These are phyloP conservation scores for Aureobasidium sp. DNA, from an alignment of 2,329 filamentous ascomycete genomes.

Conservation along the genomic window DNA sequence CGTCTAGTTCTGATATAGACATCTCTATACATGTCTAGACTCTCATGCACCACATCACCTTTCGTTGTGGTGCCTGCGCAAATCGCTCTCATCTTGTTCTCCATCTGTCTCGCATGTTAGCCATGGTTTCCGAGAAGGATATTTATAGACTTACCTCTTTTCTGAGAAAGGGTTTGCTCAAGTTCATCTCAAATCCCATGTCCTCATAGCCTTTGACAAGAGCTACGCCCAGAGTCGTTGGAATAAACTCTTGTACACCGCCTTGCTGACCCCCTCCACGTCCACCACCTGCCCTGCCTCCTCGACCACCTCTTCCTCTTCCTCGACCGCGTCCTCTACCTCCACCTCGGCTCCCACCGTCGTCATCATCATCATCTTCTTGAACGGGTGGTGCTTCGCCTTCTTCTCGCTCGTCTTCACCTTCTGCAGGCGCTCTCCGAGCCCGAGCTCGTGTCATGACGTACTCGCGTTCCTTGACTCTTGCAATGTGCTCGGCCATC, in stretches of 20 bases:
- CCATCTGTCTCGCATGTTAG: conserved; percentile 53
- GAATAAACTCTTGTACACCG: conserved; percentile 77
- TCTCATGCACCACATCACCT: conserved; percentile 70
- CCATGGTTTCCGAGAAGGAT: neutral
- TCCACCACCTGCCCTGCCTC: conserved; percentile 45
- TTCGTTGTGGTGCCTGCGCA: conserved; percentile 77
- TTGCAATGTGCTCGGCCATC: conserved; percentile 97
- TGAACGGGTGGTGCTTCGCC: conserved; percentile 28
- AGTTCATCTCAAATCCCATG: conserved; percentile 84
- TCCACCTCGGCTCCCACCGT: conserved; percentile 35
- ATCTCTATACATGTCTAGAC: conserved; percentile 75
- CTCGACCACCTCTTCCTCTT: conserved; percentile 33
- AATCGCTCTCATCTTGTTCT: conserved; percentile 92
- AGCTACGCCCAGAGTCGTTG: conserved; percentile 82
- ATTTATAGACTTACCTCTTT: conserved; percentile 57
- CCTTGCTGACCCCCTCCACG: conserved; percentile 39
- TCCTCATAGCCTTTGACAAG: conserved; percentile 91
- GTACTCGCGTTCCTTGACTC: conserved; percentile 86
- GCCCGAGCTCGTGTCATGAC: conserved; percentile 57
- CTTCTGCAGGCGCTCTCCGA: conserved; percentile 28
- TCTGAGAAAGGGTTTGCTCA: conserved; percentile 90
- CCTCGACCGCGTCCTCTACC: conserved; percentile 34
- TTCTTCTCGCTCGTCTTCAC: conserved; percentile 29
- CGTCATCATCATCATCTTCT: conserved; percentile 28
- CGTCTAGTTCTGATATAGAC: conserved; percentile 78